Base-by-base conservation (phyloP, 345 rosid species). In the Hibiscus mutabilis region DNA sequence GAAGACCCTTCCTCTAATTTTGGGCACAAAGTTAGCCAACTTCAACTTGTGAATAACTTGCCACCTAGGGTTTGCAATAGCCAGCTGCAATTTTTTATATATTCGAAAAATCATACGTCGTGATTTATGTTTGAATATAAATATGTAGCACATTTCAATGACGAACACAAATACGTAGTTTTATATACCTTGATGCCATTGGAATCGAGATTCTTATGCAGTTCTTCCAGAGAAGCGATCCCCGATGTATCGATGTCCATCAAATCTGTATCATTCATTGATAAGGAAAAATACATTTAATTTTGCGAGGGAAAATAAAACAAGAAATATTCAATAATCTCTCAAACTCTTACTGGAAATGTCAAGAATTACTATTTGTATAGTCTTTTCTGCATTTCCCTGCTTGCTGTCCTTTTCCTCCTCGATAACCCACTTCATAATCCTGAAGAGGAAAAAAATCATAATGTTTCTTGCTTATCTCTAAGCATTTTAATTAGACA, bases 21-120 rank as follows among this genome's bases (percentile, higher is more conserved):
- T 86, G 47, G 42, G 75, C 75, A 80, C 84, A 73, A 85, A 85
- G 66, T 85, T 85, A 42, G 89, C 78, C 68, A 82, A 24, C 82
- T 74, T 93, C 79, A 93, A 82, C 85, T 91, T 93, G 84, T 91
- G 90, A 62, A 85, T 79, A 75, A 93, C 97, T 79, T 85, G 82
- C 96, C 97, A 91, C 75, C 81, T 89, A 2, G 97, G 98, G 72
- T 87, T 91, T 15, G 81, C 83, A 57, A 93, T 80, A 31, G 91
- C 89, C 70, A 93, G 64, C 98, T 89, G 58, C 58, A 49, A 47
- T 33, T 33, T 33, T 33, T 33, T 33, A 33, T 33, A 33, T 5
- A 33, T 33, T 33, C 35, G 35, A 33, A 33, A 33, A 33, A 33
- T 33, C 35, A 33, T 33, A 0, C 5, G 6, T 33, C 35, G 6